Conservation (phyloP, 306 rosid genomes). For the Dryas alaskensis region DNA sequence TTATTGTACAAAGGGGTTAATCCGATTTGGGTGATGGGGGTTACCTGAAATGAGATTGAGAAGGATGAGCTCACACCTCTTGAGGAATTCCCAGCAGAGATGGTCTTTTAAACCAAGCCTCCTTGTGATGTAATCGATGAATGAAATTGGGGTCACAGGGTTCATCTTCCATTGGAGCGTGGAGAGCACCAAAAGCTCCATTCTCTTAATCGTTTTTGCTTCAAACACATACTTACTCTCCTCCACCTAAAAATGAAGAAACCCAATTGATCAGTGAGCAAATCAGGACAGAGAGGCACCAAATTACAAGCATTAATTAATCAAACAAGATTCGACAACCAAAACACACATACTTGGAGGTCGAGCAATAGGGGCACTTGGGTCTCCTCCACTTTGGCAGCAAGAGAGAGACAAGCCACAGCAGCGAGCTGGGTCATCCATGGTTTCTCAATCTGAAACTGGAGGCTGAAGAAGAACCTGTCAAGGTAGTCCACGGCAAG, state of each 20-base stretch:
- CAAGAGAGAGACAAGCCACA: constrained; percentile 77
- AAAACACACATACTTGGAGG: constrained; percentile 55
- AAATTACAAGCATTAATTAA: neutral
- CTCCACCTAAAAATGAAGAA: constrained; percentile 52
- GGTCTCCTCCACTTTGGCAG: constrained; percentile 89
- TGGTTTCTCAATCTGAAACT: constrained; percentile 56
- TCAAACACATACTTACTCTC: constrained; percentile 59
- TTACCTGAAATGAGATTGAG: constrained; percentile 61
- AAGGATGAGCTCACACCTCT: constrained; percentile 51
- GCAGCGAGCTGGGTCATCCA: constrained; percentile 90
- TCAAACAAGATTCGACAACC: neutral
- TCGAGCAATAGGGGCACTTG: constrained; percentile 76
- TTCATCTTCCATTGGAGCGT: constrained; percentile 91
- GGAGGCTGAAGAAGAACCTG: constrained; percentile 53
- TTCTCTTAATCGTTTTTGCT: constrained; percentile 66
- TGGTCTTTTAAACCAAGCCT: constrained; percentile 63
- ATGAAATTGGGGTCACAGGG: constrained; percentile 73
- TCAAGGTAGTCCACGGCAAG: constrained; percentile 81
- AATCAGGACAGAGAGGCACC: neutral
- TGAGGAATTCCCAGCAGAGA: constrained; percentile 62
- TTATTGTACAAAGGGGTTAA: neutral
- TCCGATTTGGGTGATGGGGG: constrained; percentile 2
- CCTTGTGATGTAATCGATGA: constrained; percentile 63
- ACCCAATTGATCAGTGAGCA: neutral
- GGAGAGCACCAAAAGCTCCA: constrained; percentile 90